phyloP scores from a whole-genome alignment of 441 rosid species.

The Francoa sonchifolia region DNA sequence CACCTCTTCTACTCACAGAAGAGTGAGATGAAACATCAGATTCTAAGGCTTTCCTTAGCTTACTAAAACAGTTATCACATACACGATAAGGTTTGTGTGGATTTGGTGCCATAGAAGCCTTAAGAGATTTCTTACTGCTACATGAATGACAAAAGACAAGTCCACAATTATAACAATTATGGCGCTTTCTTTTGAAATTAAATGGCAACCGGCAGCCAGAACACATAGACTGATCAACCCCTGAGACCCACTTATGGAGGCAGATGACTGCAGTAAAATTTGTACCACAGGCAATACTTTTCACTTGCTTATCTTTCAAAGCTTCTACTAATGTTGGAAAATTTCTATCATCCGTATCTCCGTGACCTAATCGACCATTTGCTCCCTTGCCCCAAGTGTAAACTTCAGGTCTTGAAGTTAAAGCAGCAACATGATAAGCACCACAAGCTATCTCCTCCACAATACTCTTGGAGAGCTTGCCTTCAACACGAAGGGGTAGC shows the following conservation, averaged over 20 bases:
- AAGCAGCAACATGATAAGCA: slow-evolving; percentile 86
- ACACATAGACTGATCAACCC: slow-evolving; percentile 93
- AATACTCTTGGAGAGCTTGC: slow-evolving; percentile 70
- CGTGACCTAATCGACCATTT: slow-evolving; percentile 93
- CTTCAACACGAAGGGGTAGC: slow-evolving; percentile 71
- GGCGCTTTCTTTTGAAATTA: slow-evolving; percentile 87
- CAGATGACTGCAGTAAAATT: slow-evolving; percentile 87
- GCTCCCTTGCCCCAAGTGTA: slow-evolving; percentile 98
- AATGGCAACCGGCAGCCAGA: slow-evolving; percentile 91
- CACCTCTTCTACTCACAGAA: slow-evolving; percentile 61
- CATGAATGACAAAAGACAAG: slow-evolving; percentile 86
- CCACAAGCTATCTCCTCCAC: slow-evolving; percentile 93
- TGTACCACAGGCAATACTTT: slow-evolving; percentile 78
- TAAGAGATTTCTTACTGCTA: slow-evolving; percentile 71
- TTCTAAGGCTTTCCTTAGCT: slow-evolving; percentile 64
- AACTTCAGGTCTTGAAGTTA: slow-evolving; percentile 89
- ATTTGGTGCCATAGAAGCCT: slow-evolving; percentile 96
- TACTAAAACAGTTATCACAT: slow-evolving; percentile 73
- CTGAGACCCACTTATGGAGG: slow-evolving; percentile 88
- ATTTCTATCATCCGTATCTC: slow-evolving; percentile 79
- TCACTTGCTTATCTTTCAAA: slow-evolving; percentile 89
- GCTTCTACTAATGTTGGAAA: slow-evolving; percentile 78
- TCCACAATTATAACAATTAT: slow-evolving; percentile 94
- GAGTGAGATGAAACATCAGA: slow-evolving; percentile 54
- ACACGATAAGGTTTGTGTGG: slow-evolving; percentile 83